Evolutionary conservation across 208 protist genomes (phyloP).

Genomic region (Crithidia expoeki): DNA sequence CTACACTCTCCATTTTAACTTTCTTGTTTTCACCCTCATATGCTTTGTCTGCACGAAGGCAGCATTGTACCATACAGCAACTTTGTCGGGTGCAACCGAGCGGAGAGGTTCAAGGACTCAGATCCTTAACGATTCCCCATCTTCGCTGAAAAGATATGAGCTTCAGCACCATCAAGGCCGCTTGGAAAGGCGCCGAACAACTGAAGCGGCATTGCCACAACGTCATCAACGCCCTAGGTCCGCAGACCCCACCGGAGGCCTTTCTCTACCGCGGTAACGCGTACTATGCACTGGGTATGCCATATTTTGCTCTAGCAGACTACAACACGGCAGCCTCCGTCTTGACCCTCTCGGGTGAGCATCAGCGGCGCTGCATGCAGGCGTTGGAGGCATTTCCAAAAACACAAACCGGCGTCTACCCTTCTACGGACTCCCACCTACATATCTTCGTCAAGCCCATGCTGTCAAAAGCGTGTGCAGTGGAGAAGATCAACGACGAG

Average conservation of each 20-base stretch:
- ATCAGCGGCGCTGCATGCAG: slow-evolving; percentile 58
- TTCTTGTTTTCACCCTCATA: no score
- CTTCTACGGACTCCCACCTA: slow-evolving; percentile 66
- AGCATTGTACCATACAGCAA: no score
- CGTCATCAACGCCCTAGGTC: slow-evolving; percentile 81
- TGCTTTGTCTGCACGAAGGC: no score
- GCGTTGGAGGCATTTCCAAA: slow-evolving; percentile 61
- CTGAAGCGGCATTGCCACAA: slow-evolving; percentile 81
- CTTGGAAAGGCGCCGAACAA: slow-evolving; percentile 44
- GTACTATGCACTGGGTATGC: slow-evolving; percentile 81
- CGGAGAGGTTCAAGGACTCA: no score
- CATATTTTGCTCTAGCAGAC: slow-evolving; percentile 87
- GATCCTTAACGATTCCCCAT: no score
- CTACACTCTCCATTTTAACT: no score
- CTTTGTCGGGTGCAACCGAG: no score
- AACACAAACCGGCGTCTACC: slow-evolving; percentile 64
- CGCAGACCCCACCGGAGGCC: slow-evolving; percentile 72
- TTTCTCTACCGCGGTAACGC: slow-evolving; percentile 89
- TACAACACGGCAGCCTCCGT: slow-evolving; percentile 77
- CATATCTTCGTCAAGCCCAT: slow-evolving; percentile 83
- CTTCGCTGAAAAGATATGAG: no score
- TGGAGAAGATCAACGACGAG: slow-evolving; percentile 37
- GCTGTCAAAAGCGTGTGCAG: slow-evolving; percentile 47
- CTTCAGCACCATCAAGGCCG: slow-evolving; percentile 15
- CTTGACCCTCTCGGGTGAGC: slow-evolving; percentile 57